Evolutionary conservation across 371 early-diverging fungal species (phyloP).

Genomic region (Saksenaea vasiformis): DNA sequence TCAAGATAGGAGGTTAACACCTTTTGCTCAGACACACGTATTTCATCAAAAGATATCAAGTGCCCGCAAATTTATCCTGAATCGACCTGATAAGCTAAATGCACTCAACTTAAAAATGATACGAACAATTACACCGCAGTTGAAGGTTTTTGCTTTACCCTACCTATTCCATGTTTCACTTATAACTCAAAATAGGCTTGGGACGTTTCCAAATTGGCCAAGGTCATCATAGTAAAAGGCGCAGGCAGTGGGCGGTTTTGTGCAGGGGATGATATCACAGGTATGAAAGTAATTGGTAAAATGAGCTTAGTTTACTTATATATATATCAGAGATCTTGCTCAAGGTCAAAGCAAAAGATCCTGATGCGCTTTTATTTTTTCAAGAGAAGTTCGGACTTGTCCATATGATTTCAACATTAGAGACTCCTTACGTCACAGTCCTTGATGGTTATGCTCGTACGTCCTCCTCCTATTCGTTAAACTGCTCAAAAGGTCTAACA

Average conservation of each 20-base stretch:
- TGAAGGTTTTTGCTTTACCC: slow-evolving; percentile 54
- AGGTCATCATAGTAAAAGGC: slow-evolving; percentile 84
- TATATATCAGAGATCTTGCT: slow-evolving; percentile 30
- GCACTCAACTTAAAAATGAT: slow-evolving; percentile 91
- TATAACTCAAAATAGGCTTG: slow-evolving; percentile 64
- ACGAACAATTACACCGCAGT: slow-evolving; percentile 79
- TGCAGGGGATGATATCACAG: slow-evolving; percentile 95
- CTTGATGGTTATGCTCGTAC: slow-evolving; percentile 90
- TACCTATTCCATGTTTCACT: neutral
- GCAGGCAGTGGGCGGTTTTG: slow-evolving; percentile 84
- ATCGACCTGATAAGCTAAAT: slow-evolving; percentile 88
- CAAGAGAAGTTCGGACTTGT: slow-evolving; percentile 90
- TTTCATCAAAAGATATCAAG: slow-evolving; percentile 57
- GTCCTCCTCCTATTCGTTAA: slow-evolving; percentile 13
- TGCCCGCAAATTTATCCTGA: slow-evolving; percentile 76
- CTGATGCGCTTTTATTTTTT: slow-evolving; percentile 80
- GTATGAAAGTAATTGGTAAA: slow-evolving; percentile 22
- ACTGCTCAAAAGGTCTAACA: neutral
- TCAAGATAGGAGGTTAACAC: neutral
- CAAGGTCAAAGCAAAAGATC: slow-evolving; percentile 45
- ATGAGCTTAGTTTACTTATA: neutral
- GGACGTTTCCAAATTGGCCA: slow-evolving; percentile 85
- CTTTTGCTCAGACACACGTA: slow-evolving; percentile 49
- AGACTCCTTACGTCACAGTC: slow-evolving; percentile 87
- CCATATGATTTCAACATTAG: slow-evolving; percentile 84